Base-by-base conservation (phyloP, 768 basidiomycete genomes). In the Trametes cingulata region DNA sequence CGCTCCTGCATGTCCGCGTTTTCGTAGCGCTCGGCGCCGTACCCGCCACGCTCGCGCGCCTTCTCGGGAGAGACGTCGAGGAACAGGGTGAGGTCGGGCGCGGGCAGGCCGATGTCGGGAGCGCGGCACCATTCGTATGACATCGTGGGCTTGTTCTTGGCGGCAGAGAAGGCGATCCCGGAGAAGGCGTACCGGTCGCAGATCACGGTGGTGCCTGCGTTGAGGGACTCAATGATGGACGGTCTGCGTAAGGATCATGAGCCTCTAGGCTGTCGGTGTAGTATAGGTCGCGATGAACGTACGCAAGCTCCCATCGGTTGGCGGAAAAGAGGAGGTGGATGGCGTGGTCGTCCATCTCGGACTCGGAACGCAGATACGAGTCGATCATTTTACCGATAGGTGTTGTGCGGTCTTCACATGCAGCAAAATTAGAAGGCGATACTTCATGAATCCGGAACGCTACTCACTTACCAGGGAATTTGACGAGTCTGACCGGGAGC, bases 171-270 rank as follows among this genome's bases (percentile, higher is more conserved):
- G 1, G 93, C 95, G 64, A 95, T 88, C 0, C 96, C 96, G 2
- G 95, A 98, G 75, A 98, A 98, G 1, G 95, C 92, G 71, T 98
- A 99, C 42, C 97, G 83, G 72, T 98, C 96, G 68, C 91, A 93
- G 45, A 99, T 74, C 69, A 99, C 77, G 0, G 84, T 82, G 3
- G 85, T 89, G 0, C 94, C 93, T 0, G 77, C 68, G 0, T 72
- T 72, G 2, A 97, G 78, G 22, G 83, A 75, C 6, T 74, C 67
- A 57, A 84, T 77, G 51, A 98, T 93, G 0, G 77, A 78, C 2
- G 85, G 72, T 24, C 91, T 89, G 61, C 4, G 33, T 0, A 14
- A 14, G 19, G 36, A 22, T 46, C 19, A 25, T 15, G 20, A 19
- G 15, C 25, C 47, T 24, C 17, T 20, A 13, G n/a, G 41, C 35